Conservation (phyloP, 2,329 filamentous ascomycete species). For the Chaetothyriales sp. region DNA sequence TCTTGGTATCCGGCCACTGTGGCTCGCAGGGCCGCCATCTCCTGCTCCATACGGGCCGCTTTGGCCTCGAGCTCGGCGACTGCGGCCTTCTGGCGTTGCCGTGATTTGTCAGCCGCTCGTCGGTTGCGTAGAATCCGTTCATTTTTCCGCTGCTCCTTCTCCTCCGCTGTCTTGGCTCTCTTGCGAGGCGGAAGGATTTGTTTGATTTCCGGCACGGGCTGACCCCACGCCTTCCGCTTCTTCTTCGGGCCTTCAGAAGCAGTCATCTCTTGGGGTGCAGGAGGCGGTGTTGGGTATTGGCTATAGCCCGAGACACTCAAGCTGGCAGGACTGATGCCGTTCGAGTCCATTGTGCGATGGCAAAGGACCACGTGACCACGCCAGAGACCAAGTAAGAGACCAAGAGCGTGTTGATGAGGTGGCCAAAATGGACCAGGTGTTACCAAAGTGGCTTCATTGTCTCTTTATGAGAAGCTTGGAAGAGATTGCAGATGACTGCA, state of each 20-base stretch:
- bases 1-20: conserved; percentile 48
- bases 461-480: neutral
- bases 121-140: conserved; percentile 95
- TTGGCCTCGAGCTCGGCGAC: conserved; percentile 67
- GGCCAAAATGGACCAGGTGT: conserved; percentile 16
- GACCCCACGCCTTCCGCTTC: conserved; percentile 98
- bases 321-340: conserved; percentile 9
- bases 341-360: conserved; percentile 3
- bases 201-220: conserved; percentile 93
- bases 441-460: conserved; percentile 13
- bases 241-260: conserved; percentile 35
- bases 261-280: conserved; percentile 11
- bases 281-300: conserved; percentile 11
- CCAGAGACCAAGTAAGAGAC: conserved; percentile 5
- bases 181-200: conserved; percentile 44
- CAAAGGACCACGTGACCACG: conserved; percentile 5
- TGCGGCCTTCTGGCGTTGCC: conserved; percentile 80
- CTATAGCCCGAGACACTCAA: conserved; percentile 7
- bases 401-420: conserved; percentile 2
- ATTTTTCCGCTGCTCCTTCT: conserved; percentile 95
- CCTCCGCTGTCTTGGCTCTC: conserved; percentile 95
- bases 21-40: conserved; percentile 57
- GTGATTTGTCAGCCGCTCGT: conserved; percentile 87
- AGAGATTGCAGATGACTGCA: neutral
- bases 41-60: conserved; percentile 51